Evolutionary conservation across 768 basidiomycete genomes (phyloP).

Genomic region (Pleurotus djamor): DNA sequence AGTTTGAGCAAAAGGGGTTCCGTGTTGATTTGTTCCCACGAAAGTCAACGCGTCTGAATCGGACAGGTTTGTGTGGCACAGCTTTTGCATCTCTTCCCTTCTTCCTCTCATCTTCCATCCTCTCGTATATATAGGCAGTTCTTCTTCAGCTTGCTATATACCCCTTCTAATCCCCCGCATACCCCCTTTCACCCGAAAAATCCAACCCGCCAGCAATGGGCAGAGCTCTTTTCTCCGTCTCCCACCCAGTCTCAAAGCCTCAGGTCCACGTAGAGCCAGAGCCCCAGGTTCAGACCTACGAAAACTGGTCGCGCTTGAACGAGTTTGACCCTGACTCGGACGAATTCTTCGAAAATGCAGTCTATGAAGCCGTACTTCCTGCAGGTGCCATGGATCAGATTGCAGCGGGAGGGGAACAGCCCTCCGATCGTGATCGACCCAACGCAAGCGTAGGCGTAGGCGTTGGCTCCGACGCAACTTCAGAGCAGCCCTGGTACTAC

Average conservation of each 20-base stretch:
- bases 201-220: slow-evolving; percentile 39
- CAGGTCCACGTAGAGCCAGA: slow-evolving; percentile 44
- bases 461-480: neutral
- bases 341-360: slow-evolving; percentile 63
- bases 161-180: slow-evolving; percentile 1
- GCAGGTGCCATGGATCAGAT: slow-evolving; percentile 26
- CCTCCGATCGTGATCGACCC: slow-evolving; percentile 5
- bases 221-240: slow-evolving; percentile 55
- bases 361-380: slow-evolving; percentile 63
- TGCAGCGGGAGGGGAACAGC: neutral
- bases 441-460: slow-evolving; percentile 4
- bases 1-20: slow-evolving; percentile 2
- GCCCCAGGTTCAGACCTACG: slow-evolving; percentile 26
- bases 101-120: neutral
- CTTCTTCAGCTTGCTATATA: neutral
- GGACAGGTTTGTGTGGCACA: neutral
- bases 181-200: slow-evolving; percentile 24
- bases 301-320: slow-evolving; percentile 65
- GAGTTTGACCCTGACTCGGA: slow-evolving; percentile 82
- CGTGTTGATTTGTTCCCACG: neutral
- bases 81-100: neutral
- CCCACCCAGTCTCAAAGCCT: slow-evolving; percentile 24
- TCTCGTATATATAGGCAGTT: slow-evolving; percentile 7
- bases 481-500: neutral
- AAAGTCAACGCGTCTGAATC: slow-evolving; percentile 6